phyloP scores from a whole-genome alignment of 2,329 filamentous ascomycete genomes.

The Pseudohalonectria lignicola region DNA sequence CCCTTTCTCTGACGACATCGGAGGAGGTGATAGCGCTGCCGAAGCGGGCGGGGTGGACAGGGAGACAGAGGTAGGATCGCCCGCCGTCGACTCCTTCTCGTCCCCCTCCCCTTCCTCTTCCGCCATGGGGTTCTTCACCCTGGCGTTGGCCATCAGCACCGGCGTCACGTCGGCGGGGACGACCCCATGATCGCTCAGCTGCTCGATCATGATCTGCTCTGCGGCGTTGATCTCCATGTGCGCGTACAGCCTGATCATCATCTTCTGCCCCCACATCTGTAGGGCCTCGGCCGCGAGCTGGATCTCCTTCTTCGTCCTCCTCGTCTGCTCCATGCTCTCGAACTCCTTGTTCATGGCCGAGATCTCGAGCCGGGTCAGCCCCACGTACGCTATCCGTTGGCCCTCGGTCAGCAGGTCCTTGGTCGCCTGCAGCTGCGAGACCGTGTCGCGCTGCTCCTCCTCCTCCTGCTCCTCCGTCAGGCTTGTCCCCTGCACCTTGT shows the following conservation, averaged over 20 bases:
- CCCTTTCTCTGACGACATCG: too few relatives aligned
- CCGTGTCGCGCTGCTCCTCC: conserved; percentile 64
- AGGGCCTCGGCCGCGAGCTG: conserved; percentile 62
- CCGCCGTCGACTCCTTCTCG: too few relatives aligned
- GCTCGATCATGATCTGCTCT: conserved; percentile 98
- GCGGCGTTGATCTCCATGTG: conserved; percentile 93
- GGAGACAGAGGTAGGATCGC: too few relatives aligned
- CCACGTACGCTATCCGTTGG: conserved; percentile 92
- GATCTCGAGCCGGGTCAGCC: conserved; percentile 72
- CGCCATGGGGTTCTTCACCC: conserved; percentile 86
- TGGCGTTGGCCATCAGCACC: conserved; percentile 79
- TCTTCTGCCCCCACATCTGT: conserved; percentile 96
- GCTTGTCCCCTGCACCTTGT: conserved; percentile 44
- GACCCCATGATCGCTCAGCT: conserved; percentile 86
- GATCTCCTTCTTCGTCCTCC: conserved; percentile 60
- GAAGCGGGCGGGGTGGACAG: too few relatives aligned
- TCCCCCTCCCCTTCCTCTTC: conserved; percentile 17
- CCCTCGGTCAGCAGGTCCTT: conserved; percentile 93
- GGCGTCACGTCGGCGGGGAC: conserved; percentile 73
- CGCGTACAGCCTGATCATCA: conserved; percentile 87
- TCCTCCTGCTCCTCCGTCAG: conserved; percentile 63
- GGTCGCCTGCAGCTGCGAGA: conserved; percentile 88
- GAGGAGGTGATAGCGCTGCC: too few relatives aligned
- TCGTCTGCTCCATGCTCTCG: conserved; percentile 46
- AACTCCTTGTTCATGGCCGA: conserved; percentile 63